phyloP scores from a whole-genome alignment of 352 stramenopile species.

The Blastocystis sp. region DNA sequence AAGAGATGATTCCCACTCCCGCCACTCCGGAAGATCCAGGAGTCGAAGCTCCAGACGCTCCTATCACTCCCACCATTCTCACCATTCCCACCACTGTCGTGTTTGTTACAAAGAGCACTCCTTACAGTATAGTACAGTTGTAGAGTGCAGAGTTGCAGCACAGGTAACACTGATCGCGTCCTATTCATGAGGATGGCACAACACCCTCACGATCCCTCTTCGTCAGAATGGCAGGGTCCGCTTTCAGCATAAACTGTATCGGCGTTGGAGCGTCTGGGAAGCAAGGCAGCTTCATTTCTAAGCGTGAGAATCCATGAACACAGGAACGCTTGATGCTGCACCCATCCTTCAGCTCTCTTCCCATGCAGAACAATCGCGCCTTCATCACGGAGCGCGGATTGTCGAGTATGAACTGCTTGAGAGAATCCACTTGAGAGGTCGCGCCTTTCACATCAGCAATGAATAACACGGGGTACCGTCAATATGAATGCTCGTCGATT shows the following conservation, averaged over 20 bases:
- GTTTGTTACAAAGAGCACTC: slow-evolving; percentile 17
- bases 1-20: neutral
- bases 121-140: slow-evolving; percentile 48
- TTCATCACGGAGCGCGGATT: slow-evolving; percentile 9
- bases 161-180: slow-evolving; percentile 22
- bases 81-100: neutral
- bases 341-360: slow-evolving; percentile 25
- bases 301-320: neutral
- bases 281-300: slow-evolving; percentile 47
- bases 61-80: neutral
- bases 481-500: slow-evolving; percentile 5
- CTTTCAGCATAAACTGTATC: slow-evolving; percentile 45
- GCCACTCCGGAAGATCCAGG: neutral
- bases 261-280: slow-evolving; percentile 33
- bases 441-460: neutral
- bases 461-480: neutral
- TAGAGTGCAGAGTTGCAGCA: slow-evolving; percentile 32
- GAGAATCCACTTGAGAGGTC: neutral
- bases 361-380: slow-evolving; percentile 44
- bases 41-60: neutral
- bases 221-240: neutral
- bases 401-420: neutral
- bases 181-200: neutral
- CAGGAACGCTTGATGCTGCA: slow-evolving; percentile 6
- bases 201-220: neutral